Evolutionary conservation across 2,329 filamentous ascomycete species (phyloP).

Genomic region (Cladorrhinum sp.): DNA sequence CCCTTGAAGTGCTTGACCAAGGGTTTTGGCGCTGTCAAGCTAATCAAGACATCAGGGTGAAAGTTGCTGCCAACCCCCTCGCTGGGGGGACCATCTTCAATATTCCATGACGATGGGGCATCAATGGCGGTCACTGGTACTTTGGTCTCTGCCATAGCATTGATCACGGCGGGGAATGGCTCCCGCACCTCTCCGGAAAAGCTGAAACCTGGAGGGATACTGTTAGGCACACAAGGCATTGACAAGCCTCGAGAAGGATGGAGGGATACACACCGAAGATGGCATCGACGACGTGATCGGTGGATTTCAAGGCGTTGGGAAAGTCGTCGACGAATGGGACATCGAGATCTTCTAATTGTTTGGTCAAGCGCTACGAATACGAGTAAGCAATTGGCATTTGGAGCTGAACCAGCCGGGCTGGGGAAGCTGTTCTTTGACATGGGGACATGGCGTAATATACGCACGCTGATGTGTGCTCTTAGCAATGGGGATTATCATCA

Average conservation of each 20-base stretch:
- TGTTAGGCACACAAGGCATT: conserved; percentile 6
- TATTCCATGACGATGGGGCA: conserved; percentile 91
- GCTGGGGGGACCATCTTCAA: conserved; percentile 77
- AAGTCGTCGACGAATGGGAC: conserved; percentile 87
- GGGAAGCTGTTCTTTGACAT: not conserved
- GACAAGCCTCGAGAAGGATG: conserved; percentile 13
- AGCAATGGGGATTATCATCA: not conserved
- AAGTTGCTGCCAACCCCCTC: conserved; percentile 77
- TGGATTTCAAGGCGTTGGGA: conserved; percentile 56
- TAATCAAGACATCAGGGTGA: conserved; percentile 76
- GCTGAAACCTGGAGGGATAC: conserved; percentile 66
- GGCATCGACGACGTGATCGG: conserved; percentile 85
- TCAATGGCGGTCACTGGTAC: conserved; percentile 85
- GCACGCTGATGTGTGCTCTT: conserved; percentile 9
- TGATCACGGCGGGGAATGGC: conserved; percentile 81
- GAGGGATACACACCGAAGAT: conserved; percentile 69
- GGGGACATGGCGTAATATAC: conserved; percentile 18
- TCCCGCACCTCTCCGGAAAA: conserved; percentile 92
- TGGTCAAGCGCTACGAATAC: conserved; percentile 65
- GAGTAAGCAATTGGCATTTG: conserved; percentile 30
- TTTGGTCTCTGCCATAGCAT: conserved; percentile 67
- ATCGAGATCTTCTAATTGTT: conserved; percentile 78
- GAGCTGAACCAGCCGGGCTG: conserved; percentile 15
- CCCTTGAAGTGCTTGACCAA: conserved; percentile 80
- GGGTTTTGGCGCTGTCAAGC: conserved; percentile 90